Evolutionary conservation across 768 basidiomycete genomes (phyloP).

Genomic region (Paxillus ammoniavirescens): DNA sequence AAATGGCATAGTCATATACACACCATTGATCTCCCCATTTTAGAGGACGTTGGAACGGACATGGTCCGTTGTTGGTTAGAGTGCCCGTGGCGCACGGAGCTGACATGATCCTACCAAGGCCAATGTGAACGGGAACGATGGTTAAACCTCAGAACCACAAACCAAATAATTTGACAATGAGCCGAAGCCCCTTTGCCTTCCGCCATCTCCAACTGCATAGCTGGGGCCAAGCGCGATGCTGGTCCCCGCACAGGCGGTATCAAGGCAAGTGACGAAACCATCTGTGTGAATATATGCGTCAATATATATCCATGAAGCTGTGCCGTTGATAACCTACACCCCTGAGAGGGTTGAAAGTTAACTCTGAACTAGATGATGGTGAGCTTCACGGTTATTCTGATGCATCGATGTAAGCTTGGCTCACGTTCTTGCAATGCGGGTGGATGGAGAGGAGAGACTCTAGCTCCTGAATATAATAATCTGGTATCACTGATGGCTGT

Average conservation of each 20-base stretch:
- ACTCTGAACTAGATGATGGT: slow-evolving; percentile 36
- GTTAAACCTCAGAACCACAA: slow-evolving; percentile 11
- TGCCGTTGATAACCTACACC: background rate
- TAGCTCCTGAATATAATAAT: slow-evolving; percentile 23
- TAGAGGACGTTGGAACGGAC: slow-evolving; percentile 8
- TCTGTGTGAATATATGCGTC: slow-evolving; percentile 26
- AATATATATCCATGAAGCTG: background rate
- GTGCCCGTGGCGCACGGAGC: background rate
- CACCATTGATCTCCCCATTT: background rate
- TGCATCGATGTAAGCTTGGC: slow-evolving; percentile 12
- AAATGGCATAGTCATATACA: background rate
- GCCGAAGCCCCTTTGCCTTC: slow-evolving; percentile 43
- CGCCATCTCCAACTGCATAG: slow-evolving; percentile 36
- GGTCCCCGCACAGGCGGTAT: slow-evolving; percentile 40
- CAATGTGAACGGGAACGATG: background rate
- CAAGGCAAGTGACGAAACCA: slow-evolving; percentile 45
- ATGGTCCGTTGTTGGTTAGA: slow-evolving; percentile 24
- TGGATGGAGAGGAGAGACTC: slow-evolving; percentile 12
- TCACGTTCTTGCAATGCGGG: slow-evolving; percentile 15
- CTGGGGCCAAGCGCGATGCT: slow-evolving; percentile 34
- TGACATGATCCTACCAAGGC: background rate
- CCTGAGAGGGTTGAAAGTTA: slow-evolving; percentile 28
- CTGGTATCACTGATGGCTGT: slow-evolving; percentile 5
- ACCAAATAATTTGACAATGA: slow-evolving; percentile 48
- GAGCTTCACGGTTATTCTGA: background rate